A percentile compares a stretch with the other conserved stretches of the same genome.
Evolutionary conservation across 768 basidiomycete genomes (phyloP).

Genomic region (Leccinum rimulosum): DNA sequence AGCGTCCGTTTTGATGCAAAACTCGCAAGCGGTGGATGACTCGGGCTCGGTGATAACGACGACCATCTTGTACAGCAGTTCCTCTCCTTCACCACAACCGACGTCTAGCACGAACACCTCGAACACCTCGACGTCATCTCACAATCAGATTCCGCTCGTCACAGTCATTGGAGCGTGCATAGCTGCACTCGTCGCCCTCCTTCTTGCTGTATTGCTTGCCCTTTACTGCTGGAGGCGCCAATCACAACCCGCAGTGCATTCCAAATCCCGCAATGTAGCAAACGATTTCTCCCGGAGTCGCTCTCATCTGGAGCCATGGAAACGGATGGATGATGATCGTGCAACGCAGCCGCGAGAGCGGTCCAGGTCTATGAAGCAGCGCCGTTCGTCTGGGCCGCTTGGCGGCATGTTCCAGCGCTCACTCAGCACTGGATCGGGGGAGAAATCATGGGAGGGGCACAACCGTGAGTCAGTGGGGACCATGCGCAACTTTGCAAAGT

Average conservation of each 20-base stretch:
- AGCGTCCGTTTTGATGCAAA: conserved; percentile 22
- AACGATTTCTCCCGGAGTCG: conserved; percentile 45
- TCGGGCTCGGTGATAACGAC: background rate
- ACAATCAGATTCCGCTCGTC: conserved; percentile 31
- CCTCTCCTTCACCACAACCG: background rate
- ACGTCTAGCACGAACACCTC: conserved; percentile 7
- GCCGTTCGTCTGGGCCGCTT: conserved; percentile 42
- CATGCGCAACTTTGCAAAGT: conserved; percentile 51
- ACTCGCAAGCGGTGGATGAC: conserved; percentile 4
- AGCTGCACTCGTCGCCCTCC: conserved; percentile 53
- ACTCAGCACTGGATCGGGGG: conserved; percentile 52
- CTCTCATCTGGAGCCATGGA: conserved; percentile 49
- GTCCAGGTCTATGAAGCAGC: conserved; percentile 43
- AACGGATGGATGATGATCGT: conserved; percentile 48
- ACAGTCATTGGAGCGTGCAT: conserved; percentile 65
- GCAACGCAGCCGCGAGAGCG: conserved; percentile 42
- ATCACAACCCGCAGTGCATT: conserved; percentile 17
- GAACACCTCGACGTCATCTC: conserved; percentile 12
- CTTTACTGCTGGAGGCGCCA: conserved; percentile 51
- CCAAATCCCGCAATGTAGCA: conserved; percentile 39
- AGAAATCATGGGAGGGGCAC: conserved; percentile 41
- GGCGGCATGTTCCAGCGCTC: conserved; percentile 61
- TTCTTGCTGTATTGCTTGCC: conserved; percentile 48
- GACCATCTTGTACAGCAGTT: conserved; percentile 16
- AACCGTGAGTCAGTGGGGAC: conserved; percentile 30